Conservation (phyloP, 2,329 filamentous ascomycete species). For the Aspergillus sp. region DNA sequence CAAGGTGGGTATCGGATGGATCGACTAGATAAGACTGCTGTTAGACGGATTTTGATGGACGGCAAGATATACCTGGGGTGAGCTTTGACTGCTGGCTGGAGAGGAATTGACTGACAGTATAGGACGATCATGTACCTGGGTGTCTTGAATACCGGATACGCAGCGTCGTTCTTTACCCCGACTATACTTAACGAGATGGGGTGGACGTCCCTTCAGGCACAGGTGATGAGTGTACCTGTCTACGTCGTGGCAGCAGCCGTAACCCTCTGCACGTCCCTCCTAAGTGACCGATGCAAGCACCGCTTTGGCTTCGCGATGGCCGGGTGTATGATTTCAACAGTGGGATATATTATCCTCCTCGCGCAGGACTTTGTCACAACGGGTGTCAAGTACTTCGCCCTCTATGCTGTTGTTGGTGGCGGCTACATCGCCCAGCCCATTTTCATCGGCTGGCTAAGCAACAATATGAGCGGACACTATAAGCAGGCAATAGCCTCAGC, state of each 20-base stretch:
- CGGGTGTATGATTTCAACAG: constrained; percentile 9
- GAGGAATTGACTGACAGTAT: not conserved
- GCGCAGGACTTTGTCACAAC: constrained; percentile 6
- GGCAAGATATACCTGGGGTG: constrained; percentile 21
- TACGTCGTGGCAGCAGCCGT: constrained; percentile 28
- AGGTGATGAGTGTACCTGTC: constrained; percentile 35
- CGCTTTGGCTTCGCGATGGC: constrained; percentile 14
- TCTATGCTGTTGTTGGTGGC: constrained; percentile 27
- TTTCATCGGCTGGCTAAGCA: constrained; percentile 37
- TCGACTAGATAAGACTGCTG: not conserved
- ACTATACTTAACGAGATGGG: constrained; percentile 34
- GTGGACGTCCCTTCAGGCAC: constrained; percentile 30
- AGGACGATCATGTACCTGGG: constrained; percentile 11
- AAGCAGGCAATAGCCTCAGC: constrained; percentile 44
- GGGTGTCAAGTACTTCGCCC: constrained; percentile 20
- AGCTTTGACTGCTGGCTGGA: not conserved
- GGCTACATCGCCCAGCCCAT: constrained; percentile 33
- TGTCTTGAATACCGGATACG: constrained; percentile 16
- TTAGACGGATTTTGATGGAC: not conserved
- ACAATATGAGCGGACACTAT: constrained; percentile 42
- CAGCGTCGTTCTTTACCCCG: constrained; percentile 29
- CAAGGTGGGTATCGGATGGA: not conserved
- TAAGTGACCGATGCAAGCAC: constrained; percentile 15
- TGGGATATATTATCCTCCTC: constrained; percentile 15
- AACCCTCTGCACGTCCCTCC: constrained; percentile 19